Evolutionary conservation across 805 yeast species (phyloP), one percentile per base, ranked within the genome.

Genomic region (Starmera amethionina): DNA sequence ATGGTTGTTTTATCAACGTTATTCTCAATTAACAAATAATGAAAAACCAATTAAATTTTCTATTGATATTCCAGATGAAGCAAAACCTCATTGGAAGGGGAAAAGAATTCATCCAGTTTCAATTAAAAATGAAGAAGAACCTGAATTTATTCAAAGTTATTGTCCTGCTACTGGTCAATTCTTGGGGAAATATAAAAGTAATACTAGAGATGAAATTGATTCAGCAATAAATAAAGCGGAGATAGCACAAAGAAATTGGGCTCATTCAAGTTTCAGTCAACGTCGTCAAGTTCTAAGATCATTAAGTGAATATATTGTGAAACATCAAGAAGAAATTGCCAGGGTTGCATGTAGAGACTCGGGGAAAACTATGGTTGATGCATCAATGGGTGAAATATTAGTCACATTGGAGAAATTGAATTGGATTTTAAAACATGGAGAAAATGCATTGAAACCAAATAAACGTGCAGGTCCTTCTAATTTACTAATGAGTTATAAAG

Each of bases 141-240:
- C 90, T 3, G 68, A 65, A 16, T 67, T 62, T 47, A 84, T 90
- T 45, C 89, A 86, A 54, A 77, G 89, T 45, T 82, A 85, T 58
- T 90, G 98, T 63, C 98, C 98, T 4, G 96, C 97, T 0, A 93
- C 97, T 0, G 94, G 96, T 30, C 96, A 87, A 61, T 79, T 66
- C 46, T 66, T 90, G 47, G 97, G 96, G 1, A 69, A 78, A 18
- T 80, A 79, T 50, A 64, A 70, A 37, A 78, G 86, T 2, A 74
- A 77, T 42, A 63, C 81, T n/a, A 68, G 66, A 36, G 72, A 70
- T 4, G 93, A 87, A 36, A 83, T 93, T 59, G 90, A 90, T 56
- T 49, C 52, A 6, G 70, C 77, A 41, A 76, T 93, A 15, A 48
- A 49, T 10, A 56, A 47, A 37, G 64, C 70, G 5, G 39, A 54